Percentiles rank a stretch among this genome's conserved stretches.
These are phyloP conservation scores for Triadica sebifera DNA, from an alignment of 345 rosid species.

Conservation along the genomic window DNA sequence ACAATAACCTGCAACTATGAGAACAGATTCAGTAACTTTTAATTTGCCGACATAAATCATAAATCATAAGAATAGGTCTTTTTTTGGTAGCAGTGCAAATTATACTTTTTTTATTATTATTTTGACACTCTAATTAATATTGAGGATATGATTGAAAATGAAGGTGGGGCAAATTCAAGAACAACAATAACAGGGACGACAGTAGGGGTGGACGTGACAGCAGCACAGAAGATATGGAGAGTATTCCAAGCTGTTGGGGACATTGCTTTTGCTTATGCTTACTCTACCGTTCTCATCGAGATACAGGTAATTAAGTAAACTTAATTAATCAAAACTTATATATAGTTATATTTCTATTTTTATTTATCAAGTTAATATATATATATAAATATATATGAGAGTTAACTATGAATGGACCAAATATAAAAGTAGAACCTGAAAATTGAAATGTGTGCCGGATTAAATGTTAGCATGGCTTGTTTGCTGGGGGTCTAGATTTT, in stretches of 20 bases:
- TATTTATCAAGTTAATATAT: neutral
- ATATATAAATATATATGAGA: neutral
- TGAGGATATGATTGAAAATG: neutral
- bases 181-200: slow-evolving; percentile 53
- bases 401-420: neutral
- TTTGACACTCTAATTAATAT: too few relatives aligned
- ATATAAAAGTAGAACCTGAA: neutral
- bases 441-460: slow-evolving; percentile 36
- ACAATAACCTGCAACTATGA: too few relatives aligned
- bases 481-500: neutral
- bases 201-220: slow-evolving; percentile 67
- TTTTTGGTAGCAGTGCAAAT: too few relatives aligned
- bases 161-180: slow-evolving; percentile 37
- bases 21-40: too few relatives aligned
- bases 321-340: neutral
- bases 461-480: slow-evolving; percentile 13
- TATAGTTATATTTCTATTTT: neutral
- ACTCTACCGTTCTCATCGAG: slow-evolving; percentile 70
- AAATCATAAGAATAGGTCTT: too few relatives aligned
- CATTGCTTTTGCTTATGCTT: slow-evolving; percentile 86
- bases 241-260: slow-evolving; percentile 76
- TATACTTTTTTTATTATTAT: too few relatives aligned
- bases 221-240: slow-evolving; percentile 73
- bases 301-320: slow-evolving; percentile 57
- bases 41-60: too few relatives aligned